Percentiles rank a stretch among this genome's conserved stretches.
phyloP scores from a whole-genome alignment of 1,139 yeast species.

The Hanseniaspora gamundiae region DNA sequence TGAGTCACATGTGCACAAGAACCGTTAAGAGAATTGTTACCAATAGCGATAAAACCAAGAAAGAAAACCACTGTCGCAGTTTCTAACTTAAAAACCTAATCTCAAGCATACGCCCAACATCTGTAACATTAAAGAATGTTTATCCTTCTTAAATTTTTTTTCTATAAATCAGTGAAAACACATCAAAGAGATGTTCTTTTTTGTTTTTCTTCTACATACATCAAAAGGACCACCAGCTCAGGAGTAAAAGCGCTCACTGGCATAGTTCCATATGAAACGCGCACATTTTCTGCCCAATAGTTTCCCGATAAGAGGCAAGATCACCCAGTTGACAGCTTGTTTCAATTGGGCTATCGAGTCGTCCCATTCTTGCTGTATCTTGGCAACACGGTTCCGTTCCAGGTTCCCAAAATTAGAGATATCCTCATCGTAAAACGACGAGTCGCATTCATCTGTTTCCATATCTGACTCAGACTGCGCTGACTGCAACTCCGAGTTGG shows the following conservation, averaged over 20 bases:
- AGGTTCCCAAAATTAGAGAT: constrained; percentile 10
- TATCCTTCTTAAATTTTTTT: no score
- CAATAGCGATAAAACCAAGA: no score
- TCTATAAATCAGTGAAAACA: no score
- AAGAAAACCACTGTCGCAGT: no score
- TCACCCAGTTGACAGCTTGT: constrained; percentile 38
- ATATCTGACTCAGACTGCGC: background rate
- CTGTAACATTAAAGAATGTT: no score
- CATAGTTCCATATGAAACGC: constrained; percentile 24
- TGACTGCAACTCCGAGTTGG: background rate
- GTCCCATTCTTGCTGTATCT: constrained; percentile 48
- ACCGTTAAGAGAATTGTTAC: no score
- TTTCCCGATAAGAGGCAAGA: constrained; percentile 50
- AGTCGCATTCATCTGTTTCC: constrained; percentile 4
- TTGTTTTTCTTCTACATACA: no score
- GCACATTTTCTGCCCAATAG: constrained; percentile 45
- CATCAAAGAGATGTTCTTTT: no score
- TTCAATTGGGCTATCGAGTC: constrained; percentile 44
- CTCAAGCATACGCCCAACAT: no score
- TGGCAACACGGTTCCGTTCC: background rate
- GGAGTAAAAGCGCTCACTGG: background rate
- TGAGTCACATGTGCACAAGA: no score
- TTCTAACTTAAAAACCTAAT: no score
- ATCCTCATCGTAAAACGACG: constrained; percentile 11
- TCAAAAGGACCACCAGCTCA: background rate